Conservation (phyloP, 2,329 filamentous ascomycete species). For the Ceratocystis ficicola region DNA sequence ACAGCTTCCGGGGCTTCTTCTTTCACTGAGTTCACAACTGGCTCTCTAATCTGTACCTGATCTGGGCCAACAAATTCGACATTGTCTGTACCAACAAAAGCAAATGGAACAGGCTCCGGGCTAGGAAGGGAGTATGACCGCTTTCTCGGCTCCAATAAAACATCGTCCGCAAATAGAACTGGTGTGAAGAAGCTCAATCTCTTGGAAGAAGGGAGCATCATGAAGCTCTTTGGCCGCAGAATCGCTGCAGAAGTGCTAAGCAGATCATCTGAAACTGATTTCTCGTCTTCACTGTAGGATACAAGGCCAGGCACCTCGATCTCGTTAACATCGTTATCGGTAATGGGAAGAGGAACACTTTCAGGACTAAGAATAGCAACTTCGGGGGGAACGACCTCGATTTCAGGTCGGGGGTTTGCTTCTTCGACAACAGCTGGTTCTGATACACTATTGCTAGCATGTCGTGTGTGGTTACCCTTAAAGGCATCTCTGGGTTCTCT, state of each 20-base stretch:
- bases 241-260: slow-evolving; percentile 25
- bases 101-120: slow-evolving; percentile 27
- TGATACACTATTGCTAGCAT: not conserved
- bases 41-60: not conserved
- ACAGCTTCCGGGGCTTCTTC: not conserved
- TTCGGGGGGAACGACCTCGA: slow-evolving; percentile 27
- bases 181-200: slow-evolving; percentile 20
- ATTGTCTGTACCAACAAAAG: slow-evolving; percentile 22
- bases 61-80: slow-evolving; percentile 19
- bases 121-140: slow-evolving; percentile 41
- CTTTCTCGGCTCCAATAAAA: slow-evolving; percentile 30
- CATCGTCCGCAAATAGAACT: slow-evolving; percentile 17
- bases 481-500: slow-evolving; percentile 37
- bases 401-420: slow-evolving; percentile 22
- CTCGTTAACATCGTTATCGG: slow-evolving; percentile 58
- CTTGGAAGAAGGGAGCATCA: slow-evolving; percentile 28
- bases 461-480: slow-evolving; percentile 24
- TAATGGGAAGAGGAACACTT: slow-evolving; percentile 54
- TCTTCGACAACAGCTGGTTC: slow-evolving; percentile 19
- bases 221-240: slow-evolving; percentile 38
- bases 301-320: slow-evolving; percentile 67
- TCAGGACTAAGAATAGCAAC: slow-evolving; percentile 34
- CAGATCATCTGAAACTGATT: slow-evolving; percentile 32
- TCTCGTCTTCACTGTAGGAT: slow-evolving; percentile 50
- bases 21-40: not conserved